Evolutionary conservation across 2,329 filamentous ascomycete species (phyloP).

Genomic region (Exophiala dermatitidis): DNA sequence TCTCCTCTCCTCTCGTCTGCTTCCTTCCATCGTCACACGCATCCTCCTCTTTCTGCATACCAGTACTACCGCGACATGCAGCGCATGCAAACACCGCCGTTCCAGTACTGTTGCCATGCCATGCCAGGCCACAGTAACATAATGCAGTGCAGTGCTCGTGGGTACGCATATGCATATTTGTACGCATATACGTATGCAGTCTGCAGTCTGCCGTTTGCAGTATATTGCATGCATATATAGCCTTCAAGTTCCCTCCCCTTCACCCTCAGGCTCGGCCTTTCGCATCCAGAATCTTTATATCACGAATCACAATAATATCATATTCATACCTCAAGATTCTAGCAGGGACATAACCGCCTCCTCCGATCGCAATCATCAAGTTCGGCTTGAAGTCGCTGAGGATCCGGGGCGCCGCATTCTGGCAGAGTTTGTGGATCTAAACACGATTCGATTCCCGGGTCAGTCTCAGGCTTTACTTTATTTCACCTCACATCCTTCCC

Average conservation of each 20-base stretch:
- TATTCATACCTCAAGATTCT: slow-evolving; percentile 69
- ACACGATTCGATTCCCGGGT: neutral
- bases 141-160: neutral
- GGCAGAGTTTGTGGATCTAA: slow-evolving; percentile 95
- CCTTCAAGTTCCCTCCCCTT: too few relatives aligned
- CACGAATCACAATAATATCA: neutral
- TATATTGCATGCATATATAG: too few relatives aligned
- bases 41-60: neutral
- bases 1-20: neutral
- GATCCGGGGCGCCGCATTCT: slow-evolving; percentile 72
- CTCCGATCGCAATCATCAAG: slow-evolving; percentile 97
- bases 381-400: slow-evolving; percentile 82
- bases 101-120: neutral
- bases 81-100: too few relatives aligned
- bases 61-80: too few relatives aligned
- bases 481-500: too few relatives aligned
- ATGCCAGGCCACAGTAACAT: too few relatives aligned
- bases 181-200: too few relatives aligned
- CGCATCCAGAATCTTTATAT: neutral
- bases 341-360: slow-evolving; percentile 92
- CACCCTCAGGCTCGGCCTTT: neutral
- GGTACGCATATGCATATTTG: neutral
- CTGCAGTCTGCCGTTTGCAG: too few relatives aligned
- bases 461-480: neutral
- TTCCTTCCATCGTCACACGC: neutral